Conservation (phyloP, 441 rosid species). For the Jatropha multifida region DNA sequence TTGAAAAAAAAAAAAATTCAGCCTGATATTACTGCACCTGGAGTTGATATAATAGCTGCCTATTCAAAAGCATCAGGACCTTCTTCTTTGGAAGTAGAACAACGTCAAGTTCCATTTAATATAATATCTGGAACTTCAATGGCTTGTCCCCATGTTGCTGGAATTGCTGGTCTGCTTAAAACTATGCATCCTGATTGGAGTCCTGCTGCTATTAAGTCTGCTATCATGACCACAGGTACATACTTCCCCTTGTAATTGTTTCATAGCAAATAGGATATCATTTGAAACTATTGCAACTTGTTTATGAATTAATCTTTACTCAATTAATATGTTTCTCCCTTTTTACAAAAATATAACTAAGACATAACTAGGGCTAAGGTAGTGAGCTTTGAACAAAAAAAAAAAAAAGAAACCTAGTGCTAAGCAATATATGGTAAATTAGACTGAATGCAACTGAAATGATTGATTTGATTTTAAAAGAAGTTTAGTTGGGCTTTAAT, state of each 20-base stretch:
- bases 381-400: too few relatives aligned
- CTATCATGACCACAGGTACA: slow-evolving; percentile 77
- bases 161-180: slow-evolving; percentile 70
- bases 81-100: slow-evolving; percentile 25
- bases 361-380: too few relatives aligned
- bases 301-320: too few relatives aligned
- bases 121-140: slow-evolving; percentile 68
- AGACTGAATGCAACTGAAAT: too few relatives aligned
- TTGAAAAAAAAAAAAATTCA: not conserved
- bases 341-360: too few relatives aligned
- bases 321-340: too few relatives aligned
- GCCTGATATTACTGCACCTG: slow-evolving; percentile 46
- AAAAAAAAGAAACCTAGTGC: too few relatives aligned
- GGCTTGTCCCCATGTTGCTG: slow-evolving; percentile 90
- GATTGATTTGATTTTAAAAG: too few relatives aligned
- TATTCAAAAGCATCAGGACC: slow-evolving; percentile 37
- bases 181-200: slow-evolving; percentile 60
- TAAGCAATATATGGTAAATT: too few relatives aligned
- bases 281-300: too few relatives aligned
- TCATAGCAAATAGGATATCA: not conserved
- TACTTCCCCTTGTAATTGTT: not conserved
- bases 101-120: slow-evolving; percentile 33
- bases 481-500: too few relatives aligned
- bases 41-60: slow-evolving; percentile 46
- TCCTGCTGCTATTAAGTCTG: slow-evolving; percentile 82